Evolutionary conservation across 2,329 filamentous ascomycete genomes (phyloP).

Genomic region (Cladosporium sphaerospermum): DNA sequence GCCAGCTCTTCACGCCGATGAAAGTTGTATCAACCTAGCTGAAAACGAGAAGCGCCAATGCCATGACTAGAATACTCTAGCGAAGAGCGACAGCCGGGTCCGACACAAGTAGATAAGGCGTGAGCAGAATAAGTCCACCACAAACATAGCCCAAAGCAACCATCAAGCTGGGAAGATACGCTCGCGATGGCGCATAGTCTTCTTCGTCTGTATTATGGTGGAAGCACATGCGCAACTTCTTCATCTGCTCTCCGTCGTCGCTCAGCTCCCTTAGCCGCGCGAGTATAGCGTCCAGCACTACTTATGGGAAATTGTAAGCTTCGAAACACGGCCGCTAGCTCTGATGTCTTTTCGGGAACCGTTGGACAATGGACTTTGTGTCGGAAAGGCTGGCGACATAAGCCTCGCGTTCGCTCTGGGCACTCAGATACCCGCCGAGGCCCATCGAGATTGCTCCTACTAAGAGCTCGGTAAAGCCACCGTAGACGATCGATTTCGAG

Average conservation of each 20-base stretch:
- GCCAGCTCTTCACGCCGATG: slow-evolving; percentile 35
- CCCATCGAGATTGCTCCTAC: slow-evolving; percentile 36
- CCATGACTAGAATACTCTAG: slow-evolving; percentile 52
- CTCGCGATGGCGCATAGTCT: slow-evolving; percentile 33
- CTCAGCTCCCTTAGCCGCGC: neutral
- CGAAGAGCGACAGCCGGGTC: slow-evolving; percentile 42
- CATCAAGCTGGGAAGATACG: slow-evolving; percentile 52
- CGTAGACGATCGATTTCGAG: slow-evolving; percentile 31
- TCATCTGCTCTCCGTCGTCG: slow-evolving; percentile 26
- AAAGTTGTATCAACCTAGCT: slow-evolving; percentile 57
- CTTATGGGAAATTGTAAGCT: slow-evolving; percentile 34
- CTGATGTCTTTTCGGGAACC: slow-evolving; percentile 31
- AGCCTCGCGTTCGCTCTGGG: slow-evolving; percentile 46
- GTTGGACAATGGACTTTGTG: slow-evolving; percentile 34
- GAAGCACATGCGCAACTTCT: slow-evolving; percentile 43
- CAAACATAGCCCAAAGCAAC: slow-evolving; percentile 64
- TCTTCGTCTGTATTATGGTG: slow-evolving; percentile 40
- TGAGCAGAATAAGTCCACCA: slow-evolving; percentile 60
- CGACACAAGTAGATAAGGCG: slow-evolving; percentile 57
- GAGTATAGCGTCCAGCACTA: slow-evolving; percentile 14
- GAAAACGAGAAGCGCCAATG: slow-evolving; percentile 53
- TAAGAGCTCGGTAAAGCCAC: slow-evolving; percentile 33
- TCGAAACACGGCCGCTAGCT: slow-evolving; percentile 36
- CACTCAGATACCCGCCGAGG: slow-evolving; percentile 35
- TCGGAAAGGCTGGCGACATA: slow-evolving; percentile 41